Conservation (phyloP, 805 yeast genomes). For the Saccharomycopsis fermentans region DNA sequence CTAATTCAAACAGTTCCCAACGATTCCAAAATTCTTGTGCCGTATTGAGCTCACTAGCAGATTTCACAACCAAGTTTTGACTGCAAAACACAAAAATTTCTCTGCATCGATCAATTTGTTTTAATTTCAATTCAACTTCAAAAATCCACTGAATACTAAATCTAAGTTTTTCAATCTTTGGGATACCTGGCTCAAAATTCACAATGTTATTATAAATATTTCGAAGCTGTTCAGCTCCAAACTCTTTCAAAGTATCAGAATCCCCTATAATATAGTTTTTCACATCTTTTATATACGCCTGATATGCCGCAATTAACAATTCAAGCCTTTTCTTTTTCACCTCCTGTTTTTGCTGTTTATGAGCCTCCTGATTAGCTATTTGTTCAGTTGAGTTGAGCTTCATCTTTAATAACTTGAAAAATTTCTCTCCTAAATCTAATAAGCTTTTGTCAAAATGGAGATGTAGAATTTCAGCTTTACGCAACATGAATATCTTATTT, state of each 20-base stretch:
- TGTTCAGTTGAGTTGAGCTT: neutral
- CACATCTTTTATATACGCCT: neutral
- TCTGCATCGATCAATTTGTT: conserved; percentile 53
- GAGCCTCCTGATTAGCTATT: neutral
- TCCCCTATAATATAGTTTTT: neutral
- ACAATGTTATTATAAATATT: conserved; percentile 8
- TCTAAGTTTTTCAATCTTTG: conserved; percentile 32
- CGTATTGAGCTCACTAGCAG: conserved; percentile 5
- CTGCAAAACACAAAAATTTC: conserved; percentile 49
- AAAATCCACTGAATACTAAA: conserved; percentile 44
- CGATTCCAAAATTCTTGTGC: conserved; percentile 41
- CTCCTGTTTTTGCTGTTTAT: neutral
- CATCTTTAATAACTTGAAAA: neutral
- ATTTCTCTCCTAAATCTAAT: neutral
- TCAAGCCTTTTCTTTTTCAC: neutral
- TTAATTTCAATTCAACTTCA: conserved; percentile 40
- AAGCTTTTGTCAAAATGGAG: conserved; percentile 7
- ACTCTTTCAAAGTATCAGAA: neutral
- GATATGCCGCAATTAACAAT: conserved; percentile 2
- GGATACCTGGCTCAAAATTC: conserved; percentile 26
- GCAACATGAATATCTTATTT: conserved; percentile 23
- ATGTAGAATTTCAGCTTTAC: conserved; percentile 37
- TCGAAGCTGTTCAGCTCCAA: neutral
- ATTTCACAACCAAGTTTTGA: conserved; percentile 21
- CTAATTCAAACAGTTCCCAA: conserved; percentile 71